Evolutionary conservation across 202 grass and related monocot species (phyloP), one percentile per base, ranked within the genome.

Genomic region (Musa balbisiana): DNA sequence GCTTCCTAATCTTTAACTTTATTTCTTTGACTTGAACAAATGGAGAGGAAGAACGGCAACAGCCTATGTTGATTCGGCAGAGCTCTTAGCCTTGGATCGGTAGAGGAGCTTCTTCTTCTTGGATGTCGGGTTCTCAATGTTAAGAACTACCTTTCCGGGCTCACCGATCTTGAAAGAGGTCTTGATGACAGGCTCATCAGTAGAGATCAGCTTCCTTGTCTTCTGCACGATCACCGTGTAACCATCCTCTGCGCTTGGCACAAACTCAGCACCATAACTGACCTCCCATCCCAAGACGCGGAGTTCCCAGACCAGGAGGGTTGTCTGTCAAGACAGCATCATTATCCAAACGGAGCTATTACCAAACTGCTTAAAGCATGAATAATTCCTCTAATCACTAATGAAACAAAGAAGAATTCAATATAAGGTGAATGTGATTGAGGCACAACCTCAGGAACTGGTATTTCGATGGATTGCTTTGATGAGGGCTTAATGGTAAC

Each of bases 401-500:
- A 43, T 6, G 33, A 58, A 58, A 58, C 55, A 19, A 58, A 58
- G 3, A 17, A 5, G 17, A 58, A 15, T 17, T 58, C 3, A 19
- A 19, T 0, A 60, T 21, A 19, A 16, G 17, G n/a, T 8, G 56
- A n/a, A 60, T n/a, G 56, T 16, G n/a, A 17, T 70, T 20, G 67
- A 22, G n/a, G 0, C 67, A 26, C 56, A 75, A 97, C 94, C 94
- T 93, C 91, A 0, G 91, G 81, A 64, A 79, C 83, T 69, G 88
- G 77, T 74, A 98, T 84, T 65, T 98, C 94, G 16, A 98, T 81
- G 27, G 81, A 83, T 78, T 98, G 86, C 69, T 89, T 92, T 14
- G 88, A 92, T 1, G 87, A 89, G 43, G 94, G 79, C 72, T 94
- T 98, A 79, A 98, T 76, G 51, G 80, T 87, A 51, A 89, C 79